Base-by-base conservation (phyloP, 1,284 basidiomycete genomes). In the Naganishia sp. region DNA sequence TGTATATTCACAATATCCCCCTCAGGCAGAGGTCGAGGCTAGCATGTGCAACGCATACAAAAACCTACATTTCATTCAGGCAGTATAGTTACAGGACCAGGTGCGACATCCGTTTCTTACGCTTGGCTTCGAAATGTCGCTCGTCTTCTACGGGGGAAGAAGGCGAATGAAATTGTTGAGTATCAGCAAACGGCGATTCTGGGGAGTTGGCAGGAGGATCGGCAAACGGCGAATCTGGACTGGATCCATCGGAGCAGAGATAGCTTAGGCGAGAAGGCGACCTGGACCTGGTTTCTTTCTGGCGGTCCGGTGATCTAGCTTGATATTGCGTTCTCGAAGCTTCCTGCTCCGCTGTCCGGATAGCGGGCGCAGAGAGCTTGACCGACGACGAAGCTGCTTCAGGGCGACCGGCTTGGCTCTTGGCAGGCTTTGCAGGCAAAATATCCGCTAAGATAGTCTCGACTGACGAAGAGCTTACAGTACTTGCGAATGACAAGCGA, bases 231-330 rank as follows among this genome's bases (percentile, higher is more conserved):
- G 57, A 60, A 21, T 60, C 21, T 21, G 48, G 48, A 28, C 48
- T 42, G 21, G 59, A 61, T 3, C 50, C 48, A 16, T 61, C 48
- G 2, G 59, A 39, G 2, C 23, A 25, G 36, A 61, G 59, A 39
- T 61, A 61, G 39, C 59, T 61, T 9, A 61, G 36, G 28, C 59
- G 36, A 44, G 59, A 61, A 16, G 59, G 59, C 13, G 59, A 61
- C 25, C 25, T 23, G 4, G 33, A 6, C 15, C 25, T 52, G 33
- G 36, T 18, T 7, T 6, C 25, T 28, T 21, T 16, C 25, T 25
- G 48, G 23, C 42, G 21, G 16, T 13, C 33, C 36, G 28, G 3
- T 16, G 36, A 7, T 39, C 13, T 39, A 39, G 7, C 13, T 7
- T 39, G 36, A 7, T 10, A 10, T 10, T 39, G 7, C 36, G 7